These are phyloP conservation scores for Phialophora tarda DNA, from an alignment of 2,329 filamentous ascomycete species.

Conservation along the genomic window DNA sequence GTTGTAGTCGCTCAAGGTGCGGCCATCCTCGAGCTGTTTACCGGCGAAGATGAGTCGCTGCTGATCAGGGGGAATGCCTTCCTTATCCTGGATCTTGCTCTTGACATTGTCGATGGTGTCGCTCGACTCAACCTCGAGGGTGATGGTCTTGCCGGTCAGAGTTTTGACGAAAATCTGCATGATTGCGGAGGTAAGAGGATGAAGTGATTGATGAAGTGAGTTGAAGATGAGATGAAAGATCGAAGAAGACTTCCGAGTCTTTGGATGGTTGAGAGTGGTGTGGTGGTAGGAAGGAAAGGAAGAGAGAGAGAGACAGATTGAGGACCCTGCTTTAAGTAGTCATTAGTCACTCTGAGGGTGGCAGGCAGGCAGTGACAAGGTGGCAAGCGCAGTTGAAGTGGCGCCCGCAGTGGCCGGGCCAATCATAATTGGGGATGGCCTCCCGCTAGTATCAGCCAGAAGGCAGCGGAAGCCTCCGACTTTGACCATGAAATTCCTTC, in stretches of 20 bases:
- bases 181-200: constrained; percentile 49
- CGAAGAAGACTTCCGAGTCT: constrained; percentile 31
- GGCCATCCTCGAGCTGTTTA: constrained; percentile 64
- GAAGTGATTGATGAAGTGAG: constrained; percentile 13
- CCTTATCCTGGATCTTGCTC: constrained; percentile 66
- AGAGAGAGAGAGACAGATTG: background rate
- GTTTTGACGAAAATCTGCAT: constrained; percentile 99
- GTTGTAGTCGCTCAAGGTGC: constrained; percentile 62
- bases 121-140: constrained; percentile 56
- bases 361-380: constrained; percentile 24
- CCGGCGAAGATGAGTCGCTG: constrained; percentile 64
- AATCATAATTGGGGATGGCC: background rate
- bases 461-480: constrained; percentile 20
- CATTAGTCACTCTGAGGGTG: constrained; percentile 25
- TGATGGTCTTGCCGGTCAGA: constrained; percentile 66
- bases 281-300: constrained; percentile 29
- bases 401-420: constrained; percentile 20
- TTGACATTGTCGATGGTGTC: constrained; percentile 62
- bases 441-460: constrained; percentile 13
- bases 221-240: constrained; percentile 26
- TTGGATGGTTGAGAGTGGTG: constrained; percentile 28
- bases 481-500: constrained; percentile 4
- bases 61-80: constrained; percentile 64
- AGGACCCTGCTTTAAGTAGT: constrained; percentile 43
- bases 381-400: constrained; percentile 17